Conservation (phyloP, 1,284 basidiomycete species). For the Trametes sp. region DNA sequence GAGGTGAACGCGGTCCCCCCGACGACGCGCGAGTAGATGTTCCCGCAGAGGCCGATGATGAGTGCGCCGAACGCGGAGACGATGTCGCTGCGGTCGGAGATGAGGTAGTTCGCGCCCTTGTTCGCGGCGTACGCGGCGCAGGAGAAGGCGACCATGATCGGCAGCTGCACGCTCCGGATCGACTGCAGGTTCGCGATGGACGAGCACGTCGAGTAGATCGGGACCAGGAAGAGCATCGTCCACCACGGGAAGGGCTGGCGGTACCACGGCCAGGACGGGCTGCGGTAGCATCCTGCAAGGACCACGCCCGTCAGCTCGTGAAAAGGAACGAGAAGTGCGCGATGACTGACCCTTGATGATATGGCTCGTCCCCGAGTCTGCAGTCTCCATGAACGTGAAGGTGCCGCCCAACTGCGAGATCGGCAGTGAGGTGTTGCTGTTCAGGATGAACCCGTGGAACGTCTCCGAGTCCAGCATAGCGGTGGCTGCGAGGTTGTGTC, state of each 20-base stretch:
- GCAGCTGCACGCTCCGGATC: slow-evolving; percentile 70
- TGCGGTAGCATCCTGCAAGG: slow-evolving; percentile 71
- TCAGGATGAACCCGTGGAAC: slow-evolving; percentile 69
- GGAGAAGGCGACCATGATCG: slow-evolving; percentile 82
- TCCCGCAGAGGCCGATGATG: slow-evolving; percentile 82
- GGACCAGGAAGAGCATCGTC: slow-evolving; percentile 80
- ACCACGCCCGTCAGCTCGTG: background rate
- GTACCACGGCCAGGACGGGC: slow-evolving; percentile 79
- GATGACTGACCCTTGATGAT: slow-evolving; percentile 58
- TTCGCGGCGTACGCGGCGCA: slow-evolving; percentile 81
- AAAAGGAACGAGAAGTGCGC: background rate
- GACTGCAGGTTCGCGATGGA: slow-evolving; percentile 84
- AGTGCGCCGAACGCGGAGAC: slow-evolving; percentile 84
- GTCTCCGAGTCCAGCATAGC: slow-evolving; percentile 47
- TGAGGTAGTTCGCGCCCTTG: slow-evolving; percentile 46
- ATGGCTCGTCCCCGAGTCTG: slow-evolving; percentile 31
- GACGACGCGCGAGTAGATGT: slow-evolving; percentile 79
- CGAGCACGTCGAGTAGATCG: slow-evolving; percentile 78
- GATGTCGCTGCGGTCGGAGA: slow-evolving; percentile 56
- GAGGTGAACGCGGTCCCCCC: slow-evolving; percentile 87
- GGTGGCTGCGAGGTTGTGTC: slow-evolving; percentile 51
- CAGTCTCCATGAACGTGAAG: slow-evolving; percentile 66
- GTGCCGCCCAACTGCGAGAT: slow-evolving; percentile 59
- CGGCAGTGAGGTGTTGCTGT: slow-evolving; percentile 60
- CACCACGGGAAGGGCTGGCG: slow-evolving; percentile 80